These are phyloP conservation scores for Monosporascus sp. DNA, from an alignment of 2,329 filamentous ascomycete species.

Conservation along the genomic window DNA sequence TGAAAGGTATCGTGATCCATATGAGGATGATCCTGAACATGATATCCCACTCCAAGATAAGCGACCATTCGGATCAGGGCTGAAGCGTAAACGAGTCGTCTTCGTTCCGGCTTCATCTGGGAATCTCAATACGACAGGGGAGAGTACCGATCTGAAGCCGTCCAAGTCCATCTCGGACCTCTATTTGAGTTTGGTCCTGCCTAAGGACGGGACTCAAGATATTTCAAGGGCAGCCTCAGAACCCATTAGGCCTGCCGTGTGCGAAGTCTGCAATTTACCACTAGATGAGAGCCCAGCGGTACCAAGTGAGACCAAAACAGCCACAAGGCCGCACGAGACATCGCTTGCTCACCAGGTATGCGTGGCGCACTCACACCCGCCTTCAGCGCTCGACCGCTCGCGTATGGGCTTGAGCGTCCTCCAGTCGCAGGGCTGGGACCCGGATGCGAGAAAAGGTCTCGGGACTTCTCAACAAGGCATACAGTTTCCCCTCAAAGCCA, in stretches of 20 bases:
- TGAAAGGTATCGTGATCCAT: slow-evolving; percentile 15
- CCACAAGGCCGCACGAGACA: slow-evolving; percentile 43
- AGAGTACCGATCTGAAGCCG: slow-evolving; percentile 17
- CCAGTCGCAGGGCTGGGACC: slow-evolving; percentile 66
- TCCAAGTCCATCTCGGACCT: slow-evolving; percentile 45
- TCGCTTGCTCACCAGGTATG: slow-evolving; percentile 68
- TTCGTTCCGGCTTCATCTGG: slow-evolving; percentile 51
- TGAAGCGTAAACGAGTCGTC: slow-evolving; percentile 48
- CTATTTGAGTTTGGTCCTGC: slow-evolving; percentile 65
- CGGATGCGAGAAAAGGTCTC: slow-evolving; percentile 65
- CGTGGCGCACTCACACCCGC: slow-evolving; percentile 64
- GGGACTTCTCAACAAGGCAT: slow-evolving; percentile 69
- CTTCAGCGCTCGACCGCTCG: slow-evolving; percentile 64
- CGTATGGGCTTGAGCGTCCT: slow-evolving; percentile 66
- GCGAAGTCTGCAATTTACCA: slow-evolving; percentile 58
- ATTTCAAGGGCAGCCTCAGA: slow-evolving; percentile 6
- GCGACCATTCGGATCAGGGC: slow-evolving; percentile 50
- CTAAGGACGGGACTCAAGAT: slow-evolving; percentile 25
- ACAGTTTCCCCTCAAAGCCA: slow-evolving; percentile 67
- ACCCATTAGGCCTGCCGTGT: slow-evolving; percentile 29
- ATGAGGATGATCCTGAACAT: slow-evolving; percentile 31
- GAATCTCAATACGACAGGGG: slow-evolving; percentile 23
- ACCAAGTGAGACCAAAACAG: slow-evolving; percentile 1
- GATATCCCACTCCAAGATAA: slow-evolving; percentile 49
- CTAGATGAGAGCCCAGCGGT: slow-evolving; percentile 24